Base-by-base conservation (phyloP, 306 rosid genomes). In the Medicago lupulina region DNA sequence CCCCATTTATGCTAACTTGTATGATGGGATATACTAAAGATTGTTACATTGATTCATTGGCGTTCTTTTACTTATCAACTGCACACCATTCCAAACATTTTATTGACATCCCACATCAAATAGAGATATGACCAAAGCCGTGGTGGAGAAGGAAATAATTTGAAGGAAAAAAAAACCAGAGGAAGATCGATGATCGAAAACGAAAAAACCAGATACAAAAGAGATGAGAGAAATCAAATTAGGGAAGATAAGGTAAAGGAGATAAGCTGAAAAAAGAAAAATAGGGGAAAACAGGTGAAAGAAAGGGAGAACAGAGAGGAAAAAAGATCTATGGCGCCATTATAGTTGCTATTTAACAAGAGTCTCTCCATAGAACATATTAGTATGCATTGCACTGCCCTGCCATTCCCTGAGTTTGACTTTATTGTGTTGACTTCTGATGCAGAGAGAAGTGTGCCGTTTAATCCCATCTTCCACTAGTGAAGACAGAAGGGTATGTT, bases 401-500 rank as follows among this genome's bases (percentile, higher is more conserved):
- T 8, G 61, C 61, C 61, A 8, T 71, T 80, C 28, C 54, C 61
- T 53, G 74, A 25, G 44, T 57, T 44, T 81, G 72, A 62, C 34
- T 75, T 71, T 53, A n/a, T 51, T 43, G 70, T 46, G 73, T 81
- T 84, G 25, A 51, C 66, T 11, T 75, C 38, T 87, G 49, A 67
- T 86, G 85, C 84, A 95, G 98, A 90, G 97, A 85, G 98, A 95
- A 80, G 91, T 92, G 44, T 92, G 98, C 78, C 92, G 80, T 79
- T 83, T 92, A 76, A 83, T 89, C 83, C 93, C 98, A 78, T 85
- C 96, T 74, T 88, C 97, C 80, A 63, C 84, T 2, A 81, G 84
- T 18, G 96, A 95, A 75, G 82, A 76, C 53, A 89, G 74, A 86
- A 91, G 97, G 83, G 98, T 92, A 84, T 82, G 92, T 77, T 76